A percentile compares a stretch with the other conserved stretches of the same genome.
Evolutionary conservation across 257 asterid genomes (phyloP).

Genomic region (Striga asiatica): DNA sequence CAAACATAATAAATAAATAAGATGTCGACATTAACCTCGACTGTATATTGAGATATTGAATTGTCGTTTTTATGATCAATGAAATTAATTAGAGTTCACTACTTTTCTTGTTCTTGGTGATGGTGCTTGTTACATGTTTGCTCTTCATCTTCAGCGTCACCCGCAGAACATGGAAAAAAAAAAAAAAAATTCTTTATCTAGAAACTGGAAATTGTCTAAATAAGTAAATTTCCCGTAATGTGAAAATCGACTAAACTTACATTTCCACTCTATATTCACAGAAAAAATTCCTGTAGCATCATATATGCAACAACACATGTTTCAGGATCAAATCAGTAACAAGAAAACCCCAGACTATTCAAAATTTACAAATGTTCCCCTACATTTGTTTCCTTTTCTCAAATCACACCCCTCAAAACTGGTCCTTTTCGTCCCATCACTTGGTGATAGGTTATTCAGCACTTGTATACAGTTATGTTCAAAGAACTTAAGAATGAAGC

Average conservation of each 20-base stretch:
- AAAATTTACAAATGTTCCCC: background rate
- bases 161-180: constrained; percentile 21
- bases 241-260: constrained; percentile 24
- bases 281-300: constrained; percentile 69
- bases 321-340: background rate
- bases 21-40: no score
- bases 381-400: no score
- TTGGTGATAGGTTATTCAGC: no score
- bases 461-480: no score
- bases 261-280: constrained; percentile 75
- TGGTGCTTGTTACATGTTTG: constrained; percentile 71
- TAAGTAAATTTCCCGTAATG: no score
- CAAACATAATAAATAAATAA: background rate
- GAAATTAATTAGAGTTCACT: background rate
- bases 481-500: no score
- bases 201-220: no score
- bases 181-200: no score
- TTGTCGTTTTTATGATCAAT: no score
- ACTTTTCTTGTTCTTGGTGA: constrained; percentile 95
- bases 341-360: background rate
- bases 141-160: constrained; percentile 99
- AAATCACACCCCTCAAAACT: no score
- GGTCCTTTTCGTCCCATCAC: no score
- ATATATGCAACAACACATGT: background rate
- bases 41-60: no score